Evolutionary conservation across 495 filamentous ascomycete genomes (phyloP), one percentile per base, ranked within the genome.

Genomic region (Tuber calosporum): DNA sequence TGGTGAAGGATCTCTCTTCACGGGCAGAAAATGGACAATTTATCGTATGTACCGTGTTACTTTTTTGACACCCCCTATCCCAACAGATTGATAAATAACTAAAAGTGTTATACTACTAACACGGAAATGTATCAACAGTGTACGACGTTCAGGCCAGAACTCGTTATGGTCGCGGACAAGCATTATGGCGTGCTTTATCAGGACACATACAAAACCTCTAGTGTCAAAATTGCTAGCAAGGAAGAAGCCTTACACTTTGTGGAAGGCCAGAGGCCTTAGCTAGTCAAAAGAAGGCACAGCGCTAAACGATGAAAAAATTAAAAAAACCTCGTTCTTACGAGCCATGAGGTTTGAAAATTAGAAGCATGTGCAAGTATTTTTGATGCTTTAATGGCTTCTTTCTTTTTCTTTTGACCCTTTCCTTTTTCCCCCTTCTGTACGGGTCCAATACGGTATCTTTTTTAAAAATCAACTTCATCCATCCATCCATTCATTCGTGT

Each of bases 121-220:
- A 7, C 26, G 53, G 53, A 4, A 62, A 30, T 17, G 34, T 34
- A 62, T 62, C 53, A 34, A 45, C 43, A 77, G 75, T 92, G 90
- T 85, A 99, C 95, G 5, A 99, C 95, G 7, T 99, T 99, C 89
- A 87, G 95, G 42, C 96, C 96, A 26, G 95, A 99, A 84, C 96
- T 99, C 86, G 86, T 99, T 73, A 87, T 90, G 69, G 93, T 98
- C 45, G 96, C 96, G 30, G 93, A 97, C 84, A 96, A 97, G 84
- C 96, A 94, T 84, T 99, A 99, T 81, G 96, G 96, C 69, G 95
- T 99, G 38, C 89, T 91, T 71, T 98, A 97, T 84, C 87, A 89
- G 69, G 93, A 94, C 79, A 62, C 53, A 62, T 62, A 62, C 53
- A 97, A 97, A 87, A 95, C 92, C 74, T 93, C 90, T 83, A 90